Conservation (phyloP, 2,329 filamentous ascomycete species). For the Verticillium longisporum region DNA sequence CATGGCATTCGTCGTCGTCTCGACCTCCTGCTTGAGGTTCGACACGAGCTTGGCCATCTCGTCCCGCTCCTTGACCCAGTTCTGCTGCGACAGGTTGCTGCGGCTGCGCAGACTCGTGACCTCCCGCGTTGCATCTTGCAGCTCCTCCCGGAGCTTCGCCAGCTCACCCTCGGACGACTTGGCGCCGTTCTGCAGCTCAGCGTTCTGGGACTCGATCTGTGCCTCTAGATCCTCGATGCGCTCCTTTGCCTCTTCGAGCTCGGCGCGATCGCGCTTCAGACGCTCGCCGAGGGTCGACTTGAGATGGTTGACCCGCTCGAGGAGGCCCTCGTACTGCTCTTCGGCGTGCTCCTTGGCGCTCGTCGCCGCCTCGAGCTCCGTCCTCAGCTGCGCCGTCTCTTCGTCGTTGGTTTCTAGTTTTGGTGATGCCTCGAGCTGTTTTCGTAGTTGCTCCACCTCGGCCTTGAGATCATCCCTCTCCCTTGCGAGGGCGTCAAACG, state of each 20-base stretch:
- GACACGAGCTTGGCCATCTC: conserved; percentile 71
- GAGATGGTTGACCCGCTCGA: conserved; percentile 89
- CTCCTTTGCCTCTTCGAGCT: conserved; percentile 76
- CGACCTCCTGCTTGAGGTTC: conserved; percentile 78
- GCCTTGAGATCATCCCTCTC: conserved; percentile 72
- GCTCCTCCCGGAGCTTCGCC: conserved; percentile 58
- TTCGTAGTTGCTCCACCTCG: conserved; percentile 78
- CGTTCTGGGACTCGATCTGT: conserved; percentile 75
- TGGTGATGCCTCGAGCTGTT: conserved; percentile 59
- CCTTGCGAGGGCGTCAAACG: conserved; percentile 70
- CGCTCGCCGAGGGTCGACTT: conserved; percentile 84
- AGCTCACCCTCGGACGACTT: conserved; percentile 57
- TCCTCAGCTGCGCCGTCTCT: conserved; percentile 46
- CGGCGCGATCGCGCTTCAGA: conserved; percentile 85
- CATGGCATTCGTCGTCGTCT: conserved; percentile 90
- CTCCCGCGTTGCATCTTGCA: conserved; percentile 69
- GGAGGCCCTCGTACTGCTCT: conserved; percentile 78
- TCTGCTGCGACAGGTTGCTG: conserved; percentile 82
- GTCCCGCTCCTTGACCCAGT: conserved; percentile 89
- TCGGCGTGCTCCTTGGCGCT: conserved; percentile 75
- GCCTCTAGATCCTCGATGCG: conserved; percentile 81
- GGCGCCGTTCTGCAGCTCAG: conserved; percentile 63
- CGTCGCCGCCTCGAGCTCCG: conserved; percentile 60
- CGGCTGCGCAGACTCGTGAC: conserved; percentile 73
- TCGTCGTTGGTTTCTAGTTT: conserved; percentile 63